Evolutionary conservation across 169 alveolate species (phyloP), one percentile per base, ranked within the genome.

Genomic region (Prorocentrum cordatum): DNA sequence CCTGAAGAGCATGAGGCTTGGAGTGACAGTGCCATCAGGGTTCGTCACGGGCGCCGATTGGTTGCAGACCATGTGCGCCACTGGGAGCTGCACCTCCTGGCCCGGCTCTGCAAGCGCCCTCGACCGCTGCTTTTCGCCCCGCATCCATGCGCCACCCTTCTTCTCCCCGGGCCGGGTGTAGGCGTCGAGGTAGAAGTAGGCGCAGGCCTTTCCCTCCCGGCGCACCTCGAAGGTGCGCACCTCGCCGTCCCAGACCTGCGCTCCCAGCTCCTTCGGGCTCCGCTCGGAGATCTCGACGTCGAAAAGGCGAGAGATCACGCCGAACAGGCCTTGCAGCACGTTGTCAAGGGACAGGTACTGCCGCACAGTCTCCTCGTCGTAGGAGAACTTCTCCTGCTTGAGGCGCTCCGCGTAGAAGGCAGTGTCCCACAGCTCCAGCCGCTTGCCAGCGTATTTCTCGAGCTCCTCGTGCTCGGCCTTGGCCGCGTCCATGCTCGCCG

Each of bases 61-160:
- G 68, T 58, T 58, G 68, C 68, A 58, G 14, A 58, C 68, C 68
- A 58, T 58, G 68, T 58, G 68, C 31, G 68, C 68, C 14, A 58
- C 18, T 12, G 68, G 68, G 14, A 58, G 68, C 14, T 35, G 68
- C 33, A 58, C 32, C n/a, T 24, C 24, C 31, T 58, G 10, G 29
- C 32, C 68, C 2, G 6, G 14, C 2, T n/a, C 29, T 20, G 24
- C 68, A 31, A 58, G 18, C 3, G 2, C 12, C 64, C 64, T 16
- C 27, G 5, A 9, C 58, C 58, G 9, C 58, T 42, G 16, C 16
- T 9, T 12, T 16, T 42, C 9, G n/a, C 9, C 58, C 16, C 16
- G n/a, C 16, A 42, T 9, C 16, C 16, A 9, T 42, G 16, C 58
- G 39, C 75, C 75, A 9, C 50, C 50, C 50, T 64, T 64, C 45